These are phyloP conservation scores for Oldenlandia corymbosa DNA, from an alignment of 257 asterid species.

Conservation along the genomic window DNA sequence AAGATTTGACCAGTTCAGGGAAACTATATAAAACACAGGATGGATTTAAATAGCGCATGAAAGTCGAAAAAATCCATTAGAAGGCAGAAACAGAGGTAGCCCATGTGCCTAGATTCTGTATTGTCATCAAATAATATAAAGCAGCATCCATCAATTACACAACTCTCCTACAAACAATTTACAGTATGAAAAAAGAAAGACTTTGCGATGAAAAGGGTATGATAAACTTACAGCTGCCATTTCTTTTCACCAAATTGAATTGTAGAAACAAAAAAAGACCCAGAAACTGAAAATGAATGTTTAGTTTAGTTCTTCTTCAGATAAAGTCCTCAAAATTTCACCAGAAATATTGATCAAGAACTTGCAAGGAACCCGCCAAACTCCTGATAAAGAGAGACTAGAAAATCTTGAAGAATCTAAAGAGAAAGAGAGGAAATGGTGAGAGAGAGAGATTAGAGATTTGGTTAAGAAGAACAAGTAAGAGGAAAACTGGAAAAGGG, in stretches of 20 bases:
- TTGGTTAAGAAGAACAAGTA: not conserved
- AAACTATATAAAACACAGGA: not conserved
- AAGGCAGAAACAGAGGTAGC: no score
- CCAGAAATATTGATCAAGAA: not conserved
- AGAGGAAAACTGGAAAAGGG: not conserved
- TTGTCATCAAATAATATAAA: not conserved
- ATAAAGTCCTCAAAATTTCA: not conserved
- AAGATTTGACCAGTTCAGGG: not conserved
- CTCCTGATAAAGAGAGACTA: no score
- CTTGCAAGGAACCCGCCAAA: not conserved
- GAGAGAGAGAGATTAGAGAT: not conserved
- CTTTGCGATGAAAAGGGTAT: not conserved
- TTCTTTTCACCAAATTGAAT: not conserved
- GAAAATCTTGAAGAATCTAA: not conserved
- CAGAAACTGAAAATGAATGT: not conserved
- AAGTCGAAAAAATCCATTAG: no score
- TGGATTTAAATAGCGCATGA: not conserved
- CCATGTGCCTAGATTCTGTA: not conserved
- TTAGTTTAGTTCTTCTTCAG: not conserved
- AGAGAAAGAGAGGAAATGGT: not conserved
- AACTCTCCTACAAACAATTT: not conserved
- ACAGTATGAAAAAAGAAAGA: not conserved
- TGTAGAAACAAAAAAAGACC: not conserved
- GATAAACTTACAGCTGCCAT: slow-evolving; percentile 22
- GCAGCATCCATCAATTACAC: not conserved